Evolutionary conservation across 805 yeast species (phyloP).

Genomic region (Clavispora fructus): DNA sequence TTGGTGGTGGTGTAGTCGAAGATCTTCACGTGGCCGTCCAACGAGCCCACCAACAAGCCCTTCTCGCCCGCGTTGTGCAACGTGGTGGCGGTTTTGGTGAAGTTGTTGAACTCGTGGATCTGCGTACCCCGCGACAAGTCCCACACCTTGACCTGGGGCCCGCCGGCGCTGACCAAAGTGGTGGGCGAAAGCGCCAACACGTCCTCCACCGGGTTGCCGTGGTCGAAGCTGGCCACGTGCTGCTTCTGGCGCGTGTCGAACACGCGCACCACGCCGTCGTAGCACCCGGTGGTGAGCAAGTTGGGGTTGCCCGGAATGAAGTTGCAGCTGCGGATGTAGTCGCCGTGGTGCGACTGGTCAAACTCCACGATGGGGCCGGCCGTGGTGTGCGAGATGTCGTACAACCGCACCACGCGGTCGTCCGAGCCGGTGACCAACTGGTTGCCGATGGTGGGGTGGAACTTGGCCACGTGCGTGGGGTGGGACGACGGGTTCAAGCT

Average conservation of each 20-base stretch:
- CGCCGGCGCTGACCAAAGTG: slow-evolving; percentile 74
- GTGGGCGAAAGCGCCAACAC: slow-evolving; percentile 70
- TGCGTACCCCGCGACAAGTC: slow-evolving; percentile 76
- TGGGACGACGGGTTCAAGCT: slow-evolving; percentile 78
- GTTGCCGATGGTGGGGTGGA: slow-evolving; percentile 73
- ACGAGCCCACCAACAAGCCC: slow-evolving; percentile 87
- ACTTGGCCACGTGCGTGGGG: slow-evolving; percentile 90
- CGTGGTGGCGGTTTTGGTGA: slow-evolving; percentile 90
- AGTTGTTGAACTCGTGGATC: slow-evolving; percentile 71
- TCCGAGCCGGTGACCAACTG: slow-evolving; percentile 85
- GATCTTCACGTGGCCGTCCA: slow-evolving; percentile 96
- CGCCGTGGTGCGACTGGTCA: slow-evolving; percentile 62
- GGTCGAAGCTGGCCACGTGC: slow-evolving; percentile 64
- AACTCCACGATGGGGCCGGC: slow-evolving; percentile 68
- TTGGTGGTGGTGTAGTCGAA: slow-evolving; percentile 68
- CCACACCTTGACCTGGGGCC: slow-evolving; percentile 83
- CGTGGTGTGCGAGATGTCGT: slow-evolving; percentile 74
- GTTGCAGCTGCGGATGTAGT: slow-evolving; percentile 78
- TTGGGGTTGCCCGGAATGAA: slow-evolving; percentile 74
- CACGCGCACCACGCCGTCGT: slow-evolving; percentile 80
- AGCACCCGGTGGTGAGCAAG: slow-evolving; percentile 86
- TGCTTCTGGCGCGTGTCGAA: slow-evolving; percentile 69
- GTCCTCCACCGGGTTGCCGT: slow-evolving; percentile 77
- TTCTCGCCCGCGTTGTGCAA: slow-evolving; percentile 66
- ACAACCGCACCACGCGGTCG: slow-evolving; percentile 79